Evolutionary conservation across 129 eudicot genomes (phyloP), one percentile per base, ranked within the genome.

Genomic region (Chrysanthemum seticuspe): DNA sequence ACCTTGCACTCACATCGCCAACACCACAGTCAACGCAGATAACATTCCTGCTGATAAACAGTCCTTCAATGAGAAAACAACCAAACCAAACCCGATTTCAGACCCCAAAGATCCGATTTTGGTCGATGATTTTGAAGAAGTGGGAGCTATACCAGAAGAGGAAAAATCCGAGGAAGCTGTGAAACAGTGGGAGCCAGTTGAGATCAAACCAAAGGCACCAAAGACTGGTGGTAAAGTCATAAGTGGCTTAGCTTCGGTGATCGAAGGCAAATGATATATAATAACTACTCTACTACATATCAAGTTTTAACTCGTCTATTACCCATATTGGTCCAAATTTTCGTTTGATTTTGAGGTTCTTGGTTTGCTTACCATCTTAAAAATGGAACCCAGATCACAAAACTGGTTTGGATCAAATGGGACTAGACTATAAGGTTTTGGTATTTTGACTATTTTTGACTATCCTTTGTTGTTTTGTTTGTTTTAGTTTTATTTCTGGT

Each of bases 171-270:
- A 58, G 67, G 68, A 51, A 59, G 68, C 4, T 62, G 27, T 68
- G 82, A 83, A 76, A 21, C 65, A 76, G 47, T 72, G 83, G 82
- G 83, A 82, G 79, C 79, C 75, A 23, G 68, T 74, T 65, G 86
- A 80, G 75, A 61, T 85, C 52, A 73, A 60, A 76, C 78, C 83
- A 9, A 88, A 79, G 86, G 71, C 65, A 19, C 53, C 79, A 1
- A 63, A 66, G 14, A 29, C 48, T 62, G 89, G 94, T 64, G 83
- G 83, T 45, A 88, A 83, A 76, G 72, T 81, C 6, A 53, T 81
- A 69, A 81, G 85, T 61, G 96, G 96, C 58, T 75, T 88, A 74
- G 80, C 96, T 83, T 88, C 88, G 11, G 79, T 83, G 51, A 86
- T 84, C 34, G 87, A 68, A 61, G 64, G 79, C 14, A 31, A 11